These are phyloP conservation scores for Sphagnum contortum DNA, from an alignment of 225 moss, liverwort and hornwort genomes.

Conservation along the genomic window DNA sequence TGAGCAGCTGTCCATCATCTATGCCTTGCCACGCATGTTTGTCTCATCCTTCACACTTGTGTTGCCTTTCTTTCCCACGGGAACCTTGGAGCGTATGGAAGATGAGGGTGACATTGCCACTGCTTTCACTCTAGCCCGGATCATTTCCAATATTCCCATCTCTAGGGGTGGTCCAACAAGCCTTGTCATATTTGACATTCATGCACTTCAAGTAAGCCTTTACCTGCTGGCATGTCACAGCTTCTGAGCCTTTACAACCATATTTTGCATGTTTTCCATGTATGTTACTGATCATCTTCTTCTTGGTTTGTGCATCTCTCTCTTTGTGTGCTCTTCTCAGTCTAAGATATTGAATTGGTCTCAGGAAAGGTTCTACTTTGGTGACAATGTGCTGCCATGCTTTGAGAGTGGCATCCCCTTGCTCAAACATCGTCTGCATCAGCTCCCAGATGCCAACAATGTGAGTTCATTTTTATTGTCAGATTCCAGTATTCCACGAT, in stretches of 20 bases:
- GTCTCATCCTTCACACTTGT: constrained; percentile 1
- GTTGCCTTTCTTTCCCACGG: constrained; percentile 1
- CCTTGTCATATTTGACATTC: constrained; percentile 53
- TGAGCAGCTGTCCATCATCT: constrained; percentile 59
- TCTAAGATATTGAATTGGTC: neutral
- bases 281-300: no score
- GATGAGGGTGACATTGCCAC: constrained; percentile 60
- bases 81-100: constrained; percentile 45
- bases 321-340: neutral
- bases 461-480: constrained; percentile 9
- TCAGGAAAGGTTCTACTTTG: constrained; percentile 59
- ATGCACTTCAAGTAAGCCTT: constrained; percentile 35
- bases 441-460: constrained; percentile 46
- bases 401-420: constrained; percentile 58
- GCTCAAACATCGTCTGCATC: constrained; percentile 44
- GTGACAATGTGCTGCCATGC: constrained; percentile 49
- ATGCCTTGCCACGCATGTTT: constrained; percentile 6
- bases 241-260: no score
- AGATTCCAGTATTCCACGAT: no score
- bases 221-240: neutral
- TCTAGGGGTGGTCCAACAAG: constrained; percentile 59
- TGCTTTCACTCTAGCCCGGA: constrained; percentile 48
- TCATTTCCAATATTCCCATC: constrained; percentile 48
- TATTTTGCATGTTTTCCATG: no score
- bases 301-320: no score